phyloP scores from a whole-genome alignment of 2,329 filamentous ascomycete genomes.

The Pseudocercospora ulei region DNA sequence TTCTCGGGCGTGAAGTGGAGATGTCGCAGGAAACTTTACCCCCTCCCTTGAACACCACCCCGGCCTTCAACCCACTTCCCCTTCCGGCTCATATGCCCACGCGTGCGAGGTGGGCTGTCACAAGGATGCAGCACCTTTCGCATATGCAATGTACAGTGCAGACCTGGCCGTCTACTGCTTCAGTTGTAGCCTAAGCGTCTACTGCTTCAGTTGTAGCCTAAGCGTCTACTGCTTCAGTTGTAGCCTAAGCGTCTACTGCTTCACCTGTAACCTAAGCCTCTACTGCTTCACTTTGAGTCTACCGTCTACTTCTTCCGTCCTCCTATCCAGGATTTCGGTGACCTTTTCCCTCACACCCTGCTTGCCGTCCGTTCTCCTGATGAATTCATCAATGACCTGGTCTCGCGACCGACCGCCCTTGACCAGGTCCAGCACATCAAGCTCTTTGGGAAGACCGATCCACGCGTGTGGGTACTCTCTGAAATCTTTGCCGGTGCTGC shows the following conservation, averaged over 20 bases:
- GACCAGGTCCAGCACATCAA: slow-evolving; percentile 45
- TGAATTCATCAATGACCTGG: slow-evolving; percentile 36
- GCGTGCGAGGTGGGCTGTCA: slow-evolving; percentile 4
- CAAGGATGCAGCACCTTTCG: slow-evolving; percentile 1
- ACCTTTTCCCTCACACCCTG: slow-evolving; percentile 50
- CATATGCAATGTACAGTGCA: no score
- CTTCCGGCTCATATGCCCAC: slow-evolving; percentile 4
- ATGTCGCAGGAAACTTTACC: neutral
- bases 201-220: no score
- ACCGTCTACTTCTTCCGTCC: slow-evolving; percentile 19
- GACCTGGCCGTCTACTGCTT: no score
- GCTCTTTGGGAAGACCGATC: slow-evolving; percentile 66
- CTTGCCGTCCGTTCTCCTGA: slow-evolving; percentile 39
- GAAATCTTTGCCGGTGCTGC: slow-evolving; percentile 48
- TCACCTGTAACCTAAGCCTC: slow-evolving; percentile 1
- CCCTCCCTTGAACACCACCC: neutral
- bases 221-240: neutral
- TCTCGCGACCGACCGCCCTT: slow-evolving; percentile 28
- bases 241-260: neutral
- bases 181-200: no score
- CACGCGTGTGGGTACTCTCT: slow-evolving; percentile 59
- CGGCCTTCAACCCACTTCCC: slow-evolving; percentile 1
- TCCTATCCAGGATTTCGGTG: slow-evolving; percentile 50
- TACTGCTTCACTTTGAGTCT: slow-evolving; percentile 5
- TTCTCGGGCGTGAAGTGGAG: no score